These are phyloP conservation scores for Limonium bicolor DNA, from an alignment of 148 eudicot genomes.

Conservation along the genomic window DNA sequence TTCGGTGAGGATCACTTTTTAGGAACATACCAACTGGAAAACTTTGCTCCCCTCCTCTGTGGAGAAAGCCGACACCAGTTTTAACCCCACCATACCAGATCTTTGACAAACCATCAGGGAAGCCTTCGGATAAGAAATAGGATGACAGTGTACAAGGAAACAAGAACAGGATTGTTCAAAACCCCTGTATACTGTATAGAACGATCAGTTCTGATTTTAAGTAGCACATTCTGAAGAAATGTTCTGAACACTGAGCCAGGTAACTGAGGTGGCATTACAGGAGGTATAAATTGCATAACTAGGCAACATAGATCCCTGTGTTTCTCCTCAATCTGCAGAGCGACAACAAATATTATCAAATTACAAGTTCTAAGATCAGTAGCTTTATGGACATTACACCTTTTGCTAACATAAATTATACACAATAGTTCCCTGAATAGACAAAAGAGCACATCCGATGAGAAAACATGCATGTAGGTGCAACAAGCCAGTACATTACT, in stretches of 20 bases:
- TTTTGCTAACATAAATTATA: no score
- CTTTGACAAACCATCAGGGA: slow-evolving; percentile 55
- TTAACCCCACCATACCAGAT: slow-evolving; percentile 26
- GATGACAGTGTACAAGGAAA: slow-evolving; percentile 65
- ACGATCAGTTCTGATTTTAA: slow-evolving; percentile 68
- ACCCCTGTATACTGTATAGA: slow-evolving; percentile 58
- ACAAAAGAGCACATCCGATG: no score
- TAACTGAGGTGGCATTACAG: slow-evolving; percentile 61
- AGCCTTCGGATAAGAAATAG: slow-evolving; percentile 89
- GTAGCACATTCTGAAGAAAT: slow-evolving; percentile 59
- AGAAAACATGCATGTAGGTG: no score
- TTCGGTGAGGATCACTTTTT: slow-evolving; percentile 62
- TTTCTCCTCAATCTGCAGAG: slow-evolving; percentile 87
- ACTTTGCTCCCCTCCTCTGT: slow-evolving; percentile 80
- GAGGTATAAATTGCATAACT: slow-evolving; percentile 79
- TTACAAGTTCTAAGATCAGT: no score
- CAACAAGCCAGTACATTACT: no score
- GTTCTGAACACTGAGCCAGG: slow-evolving; percentile 88
- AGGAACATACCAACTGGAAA: slow-evolving; percentile 57
- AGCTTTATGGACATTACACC: no score
- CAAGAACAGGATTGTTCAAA: slow-evolving; percentile 67
- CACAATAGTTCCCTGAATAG: no score
- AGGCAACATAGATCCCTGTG: slow-evolving; percentile 81
- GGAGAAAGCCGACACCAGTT: slow-evolving; percentile 57
- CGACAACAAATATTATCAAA: neutral